A percentile compares a stretch with the other conserved stretches of the same genome.
These are phyloP conservation scores for Fusarium sp. DNA, from an alignment of 2,329 filamentous ascomycete species.

Conservation along the genomic window DNA sequence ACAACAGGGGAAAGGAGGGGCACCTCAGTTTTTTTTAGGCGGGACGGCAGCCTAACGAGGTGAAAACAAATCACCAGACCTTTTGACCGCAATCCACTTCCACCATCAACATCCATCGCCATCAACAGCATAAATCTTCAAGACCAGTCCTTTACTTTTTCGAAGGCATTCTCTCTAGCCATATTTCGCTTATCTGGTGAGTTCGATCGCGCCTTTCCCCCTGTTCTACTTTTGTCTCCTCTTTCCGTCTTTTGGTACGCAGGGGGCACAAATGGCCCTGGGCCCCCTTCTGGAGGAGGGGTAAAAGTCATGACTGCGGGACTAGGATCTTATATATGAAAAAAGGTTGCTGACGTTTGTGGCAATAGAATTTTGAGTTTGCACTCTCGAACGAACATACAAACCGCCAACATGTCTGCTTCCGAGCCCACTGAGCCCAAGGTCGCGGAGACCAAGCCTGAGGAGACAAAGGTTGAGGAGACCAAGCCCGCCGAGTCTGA, in stretches of 20 bases:
- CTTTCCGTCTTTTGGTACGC: conserved; percentile 2
- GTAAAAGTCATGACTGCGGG: conserved; percentile 42
- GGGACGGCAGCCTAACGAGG: conserved; percentile 42
- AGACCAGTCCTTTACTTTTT: conserved; percentile 13
- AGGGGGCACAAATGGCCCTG: conserved; percentile 29
- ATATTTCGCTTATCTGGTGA: conserved; percentile 39
- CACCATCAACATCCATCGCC: conserved; percentile 35
- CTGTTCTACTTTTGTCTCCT: background rate
- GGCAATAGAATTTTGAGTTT: conserved; percentile 25
- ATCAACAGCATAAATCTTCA: conserved; percentile 28
- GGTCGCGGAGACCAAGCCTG: conserved; percentile 62
- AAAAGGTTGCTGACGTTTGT: conserved; percentile 39
- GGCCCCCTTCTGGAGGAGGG: conserved; percentile 38
- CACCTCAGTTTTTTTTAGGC: conserved; percentile 39
- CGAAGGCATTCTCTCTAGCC: conserved; percentile 25
- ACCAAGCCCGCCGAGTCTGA: conserved; percentile 44
- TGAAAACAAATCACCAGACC: conserved; percentile 49
- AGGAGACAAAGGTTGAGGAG: conserved; percentile 50
- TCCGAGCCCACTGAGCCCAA: conserved; percentile 66
- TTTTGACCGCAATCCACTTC: conserved; percentile 43
- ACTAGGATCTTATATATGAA: conserved; percentile 19
- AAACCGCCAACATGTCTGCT: conserved; percentile 60
- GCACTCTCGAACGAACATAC: conserved; percentile 27
- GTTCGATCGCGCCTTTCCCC: conserved; percentile 7
- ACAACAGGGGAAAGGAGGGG: conserved; percentile 45